These are phyloP conservation scores for Trifolium subterraneum DNA, from an alignment of 306 rosid species.

Conservation along the genomic window DNA sequence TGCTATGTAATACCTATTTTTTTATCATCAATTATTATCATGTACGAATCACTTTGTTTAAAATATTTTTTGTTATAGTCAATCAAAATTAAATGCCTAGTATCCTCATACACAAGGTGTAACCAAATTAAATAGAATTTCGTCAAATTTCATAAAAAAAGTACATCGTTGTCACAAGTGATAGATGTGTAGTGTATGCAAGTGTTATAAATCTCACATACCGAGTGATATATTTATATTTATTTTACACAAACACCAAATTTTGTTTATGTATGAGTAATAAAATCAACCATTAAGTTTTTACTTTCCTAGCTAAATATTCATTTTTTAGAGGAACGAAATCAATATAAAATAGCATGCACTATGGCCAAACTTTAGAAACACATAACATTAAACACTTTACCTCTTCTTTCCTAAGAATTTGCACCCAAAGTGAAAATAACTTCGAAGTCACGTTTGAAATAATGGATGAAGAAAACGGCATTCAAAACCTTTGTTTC, in stretches of 20 bases:
- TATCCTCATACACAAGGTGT: neutral
- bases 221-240: too few species aligned
- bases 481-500: conserved; percentile 10
- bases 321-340: neutral
- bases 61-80: neutral
- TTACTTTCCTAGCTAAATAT: too few species aligned
- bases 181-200: too few species aligned
- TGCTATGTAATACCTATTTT: too few species aligned
- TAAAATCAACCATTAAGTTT: too few species aligned
- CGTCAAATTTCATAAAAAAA: neutral
- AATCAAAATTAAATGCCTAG: neutral
- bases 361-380: neutral
- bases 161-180: too few species aligned
- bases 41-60: neutral
- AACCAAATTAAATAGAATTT: neutral
- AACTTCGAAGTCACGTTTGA: neutral
- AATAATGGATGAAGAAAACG: conserved; percentile 17
- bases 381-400: neutral
- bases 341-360: neutral
- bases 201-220: too few species aligned
- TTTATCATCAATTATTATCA: neutral
- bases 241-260: neutral
- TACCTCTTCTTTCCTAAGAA: conserved; percentile 23
- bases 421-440: conserved; percentile 24
- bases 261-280: too few species aligned